A percentile compares a stretch with the other conserved stretches of the same genome.
Conservation (phyloP, 2,329 filamentous ascomycete species). For the Trichoderma endophyticum region DNA sequence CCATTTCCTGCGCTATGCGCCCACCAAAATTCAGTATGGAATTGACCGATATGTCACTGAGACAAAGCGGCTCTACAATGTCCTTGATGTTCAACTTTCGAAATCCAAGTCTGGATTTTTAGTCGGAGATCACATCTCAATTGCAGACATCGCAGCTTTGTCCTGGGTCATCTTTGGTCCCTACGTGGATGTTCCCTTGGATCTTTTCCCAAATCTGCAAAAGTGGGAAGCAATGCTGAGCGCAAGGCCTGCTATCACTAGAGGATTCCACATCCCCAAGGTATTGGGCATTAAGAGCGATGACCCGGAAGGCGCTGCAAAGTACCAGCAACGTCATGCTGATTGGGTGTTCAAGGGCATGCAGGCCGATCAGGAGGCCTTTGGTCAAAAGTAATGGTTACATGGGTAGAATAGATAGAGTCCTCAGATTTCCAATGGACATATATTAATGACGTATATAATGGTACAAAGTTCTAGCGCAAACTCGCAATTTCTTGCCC, state of each 20-base stretch:
- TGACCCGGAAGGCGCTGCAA: neutral
- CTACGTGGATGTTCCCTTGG: neutral
- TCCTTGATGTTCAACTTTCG: neutral
- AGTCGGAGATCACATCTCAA: slow-evolving; percentile 1
- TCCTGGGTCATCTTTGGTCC: neutral
- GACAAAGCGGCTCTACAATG: neutral
- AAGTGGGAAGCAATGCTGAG: slow-evolving; percentile 5
- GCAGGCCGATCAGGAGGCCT: neutral
- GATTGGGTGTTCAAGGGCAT: neutral
- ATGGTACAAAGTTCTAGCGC: neutral
- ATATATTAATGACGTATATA: neutral
- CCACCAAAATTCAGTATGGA: neutral
- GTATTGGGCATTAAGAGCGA: neutral
- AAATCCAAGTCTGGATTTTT: neutral
- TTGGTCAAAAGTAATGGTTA: neutral
- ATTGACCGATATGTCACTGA: slow-evolving; percentile 4
- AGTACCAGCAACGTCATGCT: neutral
- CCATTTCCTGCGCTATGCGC: neutral
- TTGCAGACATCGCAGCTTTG: neutral
- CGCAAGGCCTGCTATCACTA: neutral
- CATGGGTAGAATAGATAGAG: neutral
- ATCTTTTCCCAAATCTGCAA: neutral
- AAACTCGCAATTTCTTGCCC: neutral
- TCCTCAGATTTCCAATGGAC: neutral
- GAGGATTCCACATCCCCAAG: slow-evolving; percentile 2